phyloP scores from a whole-genome alignment of 1,139 yeast genomes.

The Hansenula anomala region DNA sequence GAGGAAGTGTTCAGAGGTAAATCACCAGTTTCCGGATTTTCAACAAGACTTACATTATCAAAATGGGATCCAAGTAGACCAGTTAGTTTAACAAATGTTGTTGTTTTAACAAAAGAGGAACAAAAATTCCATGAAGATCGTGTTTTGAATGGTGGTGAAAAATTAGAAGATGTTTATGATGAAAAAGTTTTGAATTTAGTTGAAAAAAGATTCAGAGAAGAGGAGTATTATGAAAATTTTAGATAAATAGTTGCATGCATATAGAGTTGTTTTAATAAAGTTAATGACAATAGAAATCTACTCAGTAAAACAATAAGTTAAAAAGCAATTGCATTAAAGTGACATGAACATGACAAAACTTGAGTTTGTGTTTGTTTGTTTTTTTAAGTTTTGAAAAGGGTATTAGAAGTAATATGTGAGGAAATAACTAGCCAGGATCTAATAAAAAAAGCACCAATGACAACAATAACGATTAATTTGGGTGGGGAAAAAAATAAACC shows the following conservation, averaged over 20 bases:
- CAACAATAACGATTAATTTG: too few species aligned
- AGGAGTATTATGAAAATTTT: conserved; percentile 60
- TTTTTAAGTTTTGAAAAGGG: too few species aligned
- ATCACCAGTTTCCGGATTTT: conserved; percentile 81
- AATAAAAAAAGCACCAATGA: too few species aligned
- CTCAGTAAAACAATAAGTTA: too few species aligned
- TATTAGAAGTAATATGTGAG: too few species aligned
- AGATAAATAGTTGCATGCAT: conserved; percentile 30
- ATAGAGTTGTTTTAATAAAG: too few species aligned
- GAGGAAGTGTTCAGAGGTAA: conserved; percentile 93
- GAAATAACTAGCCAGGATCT: too few species aligned
- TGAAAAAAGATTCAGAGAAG: conserved; percentile 64
- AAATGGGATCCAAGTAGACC: conserved; percentile 72
- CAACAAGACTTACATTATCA: conserved; percentile 73
- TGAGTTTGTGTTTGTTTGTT: too few species aligned
- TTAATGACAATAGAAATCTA: too few species aligned
- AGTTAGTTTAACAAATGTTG: conserved; percentile 64
- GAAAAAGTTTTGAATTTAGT: conserved; percentile 56
- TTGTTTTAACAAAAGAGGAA: conserved; percentile 85
- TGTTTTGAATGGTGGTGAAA: conserved; percentile 63
- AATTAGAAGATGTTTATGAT: conserved; percentile 59
- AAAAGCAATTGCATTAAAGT: too few species aligned
- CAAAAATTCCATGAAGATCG: conserved; percentile 72
- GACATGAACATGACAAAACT: too few species aligned
- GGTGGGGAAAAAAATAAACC: too few species aligned